Evolutionary conservation across 352 stramenopile species (phyloP).

Genomic region (Globisporangium middletonii): DNA sequence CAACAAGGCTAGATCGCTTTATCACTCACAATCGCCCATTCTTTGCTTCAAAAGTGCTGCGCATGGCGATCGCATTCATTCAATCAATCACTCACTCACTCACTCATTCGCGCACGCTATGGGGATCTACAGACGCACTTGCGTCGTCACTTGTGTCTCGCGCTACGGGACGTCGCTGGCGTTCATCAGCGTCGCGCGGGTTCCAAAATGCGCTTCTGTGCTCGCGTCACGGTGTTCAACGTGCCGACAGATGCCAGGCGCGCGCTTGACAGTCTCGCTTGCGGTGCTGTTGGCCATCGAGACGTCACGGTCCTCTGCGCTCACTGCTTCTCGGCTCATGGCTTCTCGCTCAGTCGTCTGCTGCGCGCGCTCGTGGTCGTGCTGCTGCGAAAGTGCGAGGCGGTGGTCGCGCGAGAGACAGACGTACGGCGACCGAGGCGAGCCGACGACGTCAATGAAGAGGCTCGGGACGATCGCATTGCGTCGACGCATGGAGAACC

Average conservation of each 20-base stretch:
- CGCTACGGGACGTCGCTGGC: conserved; percentile 2
- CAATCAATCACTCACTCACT: too few species aligned
- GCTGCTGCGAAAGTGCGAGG: conserved; percentile 23
- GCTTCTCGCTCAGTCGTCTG: conserved; percentile 1
- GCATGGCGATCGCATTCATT: too few species aligned
- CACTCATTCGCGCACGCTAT: background rate
- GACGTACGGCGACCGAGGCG: conserved; percentile 31
- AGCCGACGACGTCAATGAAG: conserved; percentile 35
- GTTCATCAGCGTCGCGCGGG: conserved; percentile 7
- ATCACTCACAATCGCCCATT: too few species aligned
- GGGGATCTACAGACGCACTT: background rate
- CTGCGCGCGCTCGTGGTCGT: conserved; percentile 27
- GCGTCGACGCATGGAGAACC: conserved; percentile 23
- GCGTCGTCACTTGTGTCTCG: too few species aligned
- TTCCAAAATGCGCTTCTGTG: background rate
- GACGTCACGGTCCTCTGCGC: background rate
- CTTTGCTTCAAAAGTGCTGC: too few species aligned
- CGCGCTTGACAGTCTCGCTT: conserved; percentile 2
- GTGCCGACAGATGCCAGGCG: conserved; percentile 6
- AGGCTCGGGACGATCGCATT: conserved; percentile 57
- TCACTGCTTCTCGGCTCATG: background rate
- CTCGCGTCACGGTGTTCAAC: conserved; percentile 1
- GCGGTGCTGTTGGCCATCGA: background rate
- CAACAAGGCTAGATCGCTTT: too few species aligned
- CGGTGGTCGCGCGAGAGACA: conserved; percentile 29